Conservation (phyloP, 495 filamentous ascomycete species). For the Melanomma pulvis-pyrius region DNA sequence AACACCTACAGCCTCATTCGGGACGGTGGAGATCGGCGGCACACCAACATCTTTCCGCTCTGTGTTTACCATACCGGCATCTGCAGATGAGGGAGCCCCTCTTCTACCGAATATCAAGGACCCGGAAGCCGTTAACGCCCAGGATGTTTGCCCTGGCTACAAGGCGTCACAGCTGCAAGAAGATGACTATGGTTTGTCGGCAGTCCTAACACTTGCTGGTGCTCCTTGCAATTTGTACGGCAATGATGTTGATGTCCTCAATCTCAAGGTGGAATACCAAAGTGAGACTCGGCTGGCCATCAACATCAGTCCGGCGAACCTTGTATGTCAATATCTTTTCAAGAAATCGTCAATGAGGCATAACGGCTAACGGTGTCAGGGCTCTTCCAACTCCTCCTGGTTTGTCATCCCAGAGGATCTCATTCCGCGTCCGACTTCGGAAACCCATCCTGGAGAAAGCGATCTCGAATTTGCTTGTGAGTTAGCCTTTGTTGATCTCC, state of each 20-base stretch:
- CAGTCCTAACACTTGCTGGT: constrained; percentile 58
- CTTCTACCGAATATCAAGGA: constrained; percentile 74
- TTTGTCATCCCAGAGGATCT: constrained; percentile 67
- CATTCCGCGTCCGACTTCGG: constrained; percentile 60
- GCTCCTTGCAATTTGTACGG: constrained; percentile 64
- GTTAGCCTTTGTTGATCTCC: background rate
- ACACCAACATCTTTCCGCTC: constrained; percentile 24
- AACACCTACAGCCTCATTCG: background rate
- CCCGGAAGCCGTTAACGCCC: constrained; percentile 69
- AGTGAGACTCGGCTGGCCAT: constrained; percentile 57
- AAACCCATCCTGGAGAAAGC: constrained; percentile 47
- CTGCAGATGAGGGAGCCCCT: constrained; percentile 58
- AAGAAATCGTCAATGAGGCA: background rate
- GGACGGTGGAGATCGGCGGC: constrained; percentile 4
- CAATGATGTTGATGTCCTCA: constrained; percentile 61
- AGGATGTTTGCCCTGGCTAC: constrained; percentile 68
- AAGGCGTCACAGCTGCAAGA: constrained; percentile 55
- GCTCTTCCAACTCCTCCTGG: constrained; percentile 65
- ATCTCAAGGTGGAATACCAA: constrained; percentile 60
- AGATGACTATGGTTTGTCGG: constrained; percentile 54
- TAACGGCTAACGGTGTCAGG: constrained; percentile 32
- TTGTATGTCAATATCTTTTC: constrained; percentile 42
- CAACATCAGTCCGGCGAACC: constrained; percentile 61
- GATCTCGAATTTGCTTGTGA: constrained; percentile 57
- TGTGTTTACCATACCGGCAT: constrained; percentile 60